These are phyloP conservation scores for Hebeloma cylindrosporum DNA, from an alignment of 768 basidiomycete genomes.

Conservation along the genomic window DNA sequence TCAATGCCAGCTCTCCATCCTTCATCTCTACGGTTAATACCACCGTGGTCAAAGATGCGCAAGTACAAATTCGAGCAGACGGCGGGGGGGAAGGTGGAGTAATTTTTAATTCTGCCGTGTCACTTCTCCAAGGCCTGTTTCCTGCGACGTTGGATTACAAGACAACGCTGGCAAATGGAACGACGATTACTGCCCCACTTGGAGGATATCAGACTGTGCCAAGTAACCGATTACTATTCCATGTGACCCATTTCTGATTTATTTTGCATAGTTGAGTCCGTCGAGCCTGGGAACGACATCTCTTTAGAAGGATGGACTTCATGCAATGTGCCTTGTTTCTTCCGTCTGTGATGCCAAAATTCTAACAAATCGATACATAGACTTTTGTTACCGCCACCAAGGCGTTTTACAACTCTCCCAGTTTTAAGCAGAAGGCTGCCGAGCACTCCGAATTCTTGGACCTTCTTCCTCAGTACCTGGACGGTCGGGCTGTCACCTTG, in stretches of 20 bases:
- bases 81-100: slow-evolving; percentile 69
- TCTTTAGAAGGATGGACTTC: slow-evolving; percentile 67
- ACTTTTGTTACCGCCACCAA: slow-evolving; percentile 47
- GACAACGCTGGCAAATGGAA: slow-evolving; percentile 65
- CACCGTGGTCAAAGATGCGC: slow-evolving; percentile 35
- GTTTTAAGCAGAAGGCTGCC: slow-evolving; percentile 45
- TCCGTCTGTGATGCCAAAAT: too few relatives aligned
- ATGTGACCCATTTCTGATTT: slow-evolving; percentile 25
- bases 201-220: slow-evolving; percentile 64
- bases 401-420: slow-evolving; percentile 53
- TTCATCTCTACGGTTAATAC: slow-evolving; percentile 47
- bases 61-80: slow-evolving; percentile 57
- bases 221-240: slow-evolving; percentile 28
- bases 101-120: slow-evolving; percentile 64
- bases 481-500: slow-evolving; percentile 51
- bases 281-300: slow-evolving; percentile 59
- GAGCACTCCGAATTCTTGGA: slow-evolving; percentile 50
- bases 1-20: slow-evolving; percentile 51
- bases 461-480: slow-evolving; percentile 50
- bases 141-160: slow-evolving; percentile 47
- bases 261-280: slow-evolving; percentile 50
- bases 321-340: slow-evolving; percentile 42
- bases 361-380: too few relatives aligned
- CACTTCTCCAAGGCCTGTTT: slow-evolving; percentile 69
- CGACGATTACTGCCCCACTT: slow-evolving; percentile 56